These are phyloP conservation scores for Coniochaeta ligniaria DNA, from an alignment of 2,329 filamentous ascomycete species.

Conservation along the genomic window DNA sequence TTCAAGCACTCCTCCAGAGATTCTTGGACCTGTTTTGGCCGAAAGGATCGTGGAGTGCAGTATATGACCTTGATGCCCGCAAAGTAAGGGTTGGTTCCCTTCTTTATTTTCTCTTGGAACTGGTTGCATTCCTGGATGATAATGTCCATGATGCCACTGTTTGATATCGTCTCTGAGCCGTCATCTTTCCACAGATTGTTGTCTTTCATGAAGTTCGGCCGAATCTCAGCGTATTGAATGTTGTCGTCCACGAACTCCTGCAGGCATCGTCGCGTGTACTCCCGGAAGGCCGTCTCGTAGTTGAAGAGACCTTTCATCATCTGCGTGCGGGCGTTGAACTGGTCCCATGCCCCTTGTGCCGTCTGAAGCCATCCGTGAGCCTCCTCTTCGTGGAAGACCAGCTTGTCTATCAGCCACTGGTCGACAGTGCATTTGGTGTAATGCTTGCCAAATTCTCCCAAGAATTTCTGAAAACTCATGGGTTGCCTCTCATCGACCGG, in stretches of 20 bases:
- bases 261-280: slow-evolving; percentile 53
- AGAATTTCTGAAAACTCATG: slow-evolving; percentile 4
- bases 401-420: slow-evolving; percentile 54
- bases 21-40: slow-evolving; percentile 32
- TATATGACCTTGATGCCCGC: slow-evolving; percentile 65
- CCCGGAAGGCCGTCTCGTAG: slow-evolving; percentile 54
- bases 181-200: slow-evolving; percentile 56
- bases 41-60: slow-evolving; percentile 59
- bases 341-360: slow-evolving; percentile 45
- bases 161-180: slow-evolving; percentile 24
- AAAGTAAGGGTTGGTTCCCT: slow-evolving; percentile 33
- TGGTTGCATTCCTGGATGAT: slow-evolving; percentile 46
- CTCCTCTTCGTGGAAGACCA: slow-evolving; percentile 55
- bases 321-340: slow-evolving; percentile 61
- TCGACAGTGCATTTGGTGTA: slow-evolving; percentile 24
- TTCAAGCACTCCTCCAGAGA: slow-evolving; percentile 55
- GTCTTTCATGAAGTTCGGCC: slow-evolving; percentile 59
- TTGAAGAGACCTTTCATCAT: slow-evolving; percentile 69
- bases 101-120: slow-evolving; percentile 28
- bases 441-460: slow-evolving; percentile 26
- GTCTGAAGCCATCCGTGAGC: slow-evolving; percentile 45
- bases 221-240: slow-evolving; percentile 65
- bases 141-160: slow-evolving; percentile 49
- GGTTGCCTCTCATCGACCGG: slow-evolving; percentile 7
- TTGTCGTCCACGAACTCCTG: slow-evolving; percentile 56